A percentile compares a stretch with the other conserved stretches of the same genome.
phyloP scores from a whole-genome alignment of 1,284 basidiomycete species.

The Schizophyllum amplum region DNA sequence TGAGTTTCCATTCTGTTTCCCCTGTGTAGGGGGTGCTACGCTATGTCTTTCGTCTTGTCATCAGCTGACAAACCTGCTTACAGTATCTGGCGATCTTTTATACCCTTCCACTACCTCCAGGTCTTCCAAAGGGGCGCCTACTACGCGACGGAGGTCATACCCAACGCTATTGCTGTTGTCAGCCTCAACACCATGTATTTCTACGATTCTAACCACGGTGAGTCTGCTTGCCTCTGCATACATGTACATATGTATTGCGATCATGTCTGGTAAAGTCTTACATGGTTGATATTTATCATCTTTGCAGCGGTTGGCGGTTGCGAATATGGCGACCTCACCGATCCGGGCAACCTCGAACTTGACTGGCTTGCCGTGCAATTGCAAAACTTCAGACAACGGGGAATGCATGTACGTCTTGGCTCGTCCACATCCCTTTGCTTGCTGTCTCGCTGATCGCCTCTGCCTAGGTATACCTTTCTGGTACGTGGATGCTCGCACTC shows the following conservation, averaged over 20 bases:
- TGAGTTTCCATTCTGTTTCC: conserved; percentile 25
- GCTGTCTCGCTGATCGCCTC: background rate
- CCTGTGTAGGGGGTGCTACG: background rate
- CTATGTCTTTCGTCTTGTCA: background rate
- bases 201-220: conserved; percentile 86
- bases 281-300: too few relatives aligned
- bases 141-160: conserved; percentile 78
- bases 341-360: conserved; percentile 79
- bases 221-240: conserved; percentile 8
- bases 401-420: conserved; percentile 58
- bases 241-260: background rate
- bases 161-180: conserved; percentile 71
- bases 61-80: background rate
- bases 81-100: conserved; percentile 68
- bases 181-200: conserved; percentile 91
- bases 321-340: conserved; percentile 44
- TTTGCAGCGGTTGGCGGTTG: conserved; percentile 68
- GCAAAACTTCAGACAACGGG: conserved; percentile 57
- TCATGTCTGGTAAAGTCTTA: too few relatives aligned
- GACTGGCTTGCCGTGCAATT: conserved; percentile 92
- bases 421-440: background rate
- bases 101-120: conserved; percentile 76
- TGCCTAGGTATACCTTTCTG: background rate
- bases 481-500: background rate
- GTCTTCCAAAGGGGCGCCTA: conserved; percentile 84